Evolutionary conservation across 345 rosid species (phyloP).

Genomic region (Sisymbrium altissimum): DNA sequence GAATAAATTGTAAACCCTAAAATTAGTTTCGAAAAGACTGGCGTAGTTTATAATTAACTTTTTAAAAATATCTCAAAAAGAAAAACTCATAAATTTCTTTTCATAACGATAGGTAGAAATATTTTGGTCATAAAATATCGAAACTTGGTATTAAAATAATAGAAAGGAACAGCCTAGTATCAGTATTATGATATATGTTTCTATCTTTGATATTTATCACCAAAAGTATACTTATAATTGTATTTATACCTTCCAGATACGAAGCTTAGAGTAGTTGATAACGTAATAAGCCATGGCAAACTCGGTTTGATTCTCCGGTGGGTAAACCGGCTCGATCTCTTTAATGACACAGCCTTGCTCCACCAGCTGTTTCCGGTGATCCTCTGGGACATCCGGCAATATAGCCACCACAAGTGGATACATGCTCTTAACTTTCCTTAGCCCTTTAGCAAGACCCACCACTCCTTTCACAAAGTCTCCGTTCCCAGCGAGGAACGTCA

Average conservation of each 20-base stretch:
- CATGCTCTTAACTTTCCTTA: slow-evolving; percentile 50
- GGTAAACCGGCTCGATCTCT: slow-evolving; percentile 62
- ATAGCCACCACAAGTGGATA: slow-evolving; percentile 64
- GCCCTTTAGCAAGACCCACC: slow-evolving; percentile 69
- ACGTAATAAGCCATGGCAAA: slow-evolving; percentile 79
- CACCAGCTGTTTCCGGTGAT: slow-evolving; percentile 49
- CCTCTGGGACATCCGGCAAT: slow-evolving; percentile 64
- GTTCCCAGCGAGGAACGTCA: slow-evolving; percentile 66
- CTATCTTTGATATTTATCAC: neutral
- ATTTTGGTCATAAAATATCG: too few relatives aligned
- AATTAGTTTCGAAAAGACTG: neutral
- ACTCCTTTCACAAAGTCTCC: slow-evolving; percentile 70
- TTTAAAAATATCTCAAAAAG: too few relatives aligned
- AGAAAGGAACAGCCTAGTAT: too few relatives aligned
- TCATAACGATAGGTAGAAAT: too few relatives aligned
- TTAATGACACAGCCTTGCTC: slow-evolving; percentile 58
- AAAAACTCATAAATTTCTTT: too few relatives aligned
- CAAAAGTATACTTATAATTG: neutral
- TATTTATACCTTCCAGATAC: slow-evolving; percentile 69
- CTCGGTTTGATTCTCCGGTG: slow-evolving; percentile 67
- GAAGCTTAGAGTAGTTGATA: slow-evolving; percentile 77
- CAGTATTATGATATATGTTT: too few relatives aligned
- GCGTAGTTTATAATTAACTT: neutral
- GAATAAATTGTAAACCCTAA: neutral
- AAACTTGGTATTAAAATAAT: too few relatives aligned